Percentiles rank a stretch among this genome's conserved stretches.
Conservation (phyloP, 2,329 filamentous ascomycete genomes). For the Penicillium freii region DNA sequence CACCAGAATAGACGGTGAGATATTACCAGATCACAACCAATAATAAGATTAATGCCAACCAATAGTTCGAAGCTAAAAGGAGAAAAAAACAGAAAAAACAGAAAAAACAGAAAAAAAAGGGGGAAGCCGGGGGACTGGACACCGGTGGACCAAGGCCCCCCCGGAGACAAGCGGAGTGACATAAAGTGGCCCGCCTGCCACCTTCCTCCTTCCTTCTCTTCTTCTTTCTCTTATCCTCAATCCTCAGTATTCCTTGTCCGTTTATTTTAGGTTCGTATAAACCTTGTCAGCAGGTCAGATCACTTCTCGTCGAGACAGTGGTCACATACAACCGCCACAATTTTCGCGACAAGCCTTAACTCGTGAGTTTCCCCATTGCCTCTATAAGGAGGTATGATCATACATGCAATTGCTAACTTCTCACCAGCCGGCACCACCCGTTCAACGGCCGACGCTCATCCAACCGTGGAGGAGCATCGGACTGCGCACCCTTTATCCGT, state of each 20-base stretch:
- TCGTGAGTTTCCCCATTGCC: constrained; percentile 64
- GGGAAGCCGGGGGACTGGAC: constrained; percentile 3
- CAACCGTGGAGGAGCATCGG: constrained; percentile 76
- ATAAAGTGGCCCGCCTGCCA: constrained; percentile 3
- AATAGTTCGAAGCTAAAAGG: not conserved
- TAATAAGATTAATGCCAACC: not conserved
- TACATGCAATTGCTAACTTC: constrained; percentile 7
- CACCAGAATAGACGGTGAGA: constrained; percentile 1
- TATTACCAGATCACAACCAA: not conserved
- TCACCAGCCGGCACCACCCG: constrained; percentile 79
- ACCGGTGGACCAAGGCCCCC: not conserved
- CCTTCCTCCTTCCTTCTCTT: not conserved
- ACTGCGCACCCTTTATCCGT: constrained; percentile 48
- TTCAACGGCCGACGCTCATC: constrained; percentile 96
- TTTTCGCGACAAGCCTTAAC: constrained; percentile 98
- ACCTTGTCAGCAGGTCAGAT: constrained; percentile 43
- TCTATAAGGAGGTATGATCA: not conserved
- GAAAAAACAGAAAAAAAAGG: not conserved
- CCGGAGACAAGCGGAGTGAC: constrained; percentile 7
- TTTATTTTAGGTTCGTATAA: constrained; percentile 26
- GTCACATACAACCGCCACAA: constrained; percentile 72
- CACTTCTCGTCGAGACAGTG: constrained; percentile 57
- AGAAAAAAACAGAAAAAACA: not conserved
- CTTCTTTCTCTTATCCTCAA: not conserved
- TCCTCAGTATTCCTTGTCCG: constrained; percentile 4